Base-by-base conservation (phyloP, 176 grass and related monocot genomes). In the Paspalum notatum region DNA sequence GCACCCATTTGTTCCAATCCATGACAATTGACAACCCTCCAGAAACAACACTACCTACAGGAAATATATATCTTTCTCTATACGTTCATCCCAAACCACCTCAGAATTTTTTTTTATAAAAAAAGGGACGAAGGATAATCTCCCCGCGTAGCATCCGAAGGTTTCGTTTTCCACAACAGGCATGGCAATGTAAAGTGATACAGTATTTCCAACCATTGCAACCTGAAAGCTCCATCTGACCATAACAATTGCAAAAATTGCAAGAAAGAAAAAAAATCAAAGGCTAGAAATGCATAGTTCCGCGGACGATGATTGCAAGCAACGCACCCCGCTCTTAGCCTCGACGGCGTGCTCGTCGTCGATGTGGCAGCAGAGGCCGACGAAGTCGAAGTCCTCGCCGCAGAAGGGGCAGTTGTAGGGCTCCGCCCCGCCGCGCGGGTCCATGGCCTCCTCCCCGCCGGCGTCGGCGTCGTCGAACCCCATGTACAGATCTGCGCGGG, bases 321-420 rank as follows among this genome's bases (percentile, higher is more conserved):
- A 63, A 44, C 62, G 18, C 87, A 97, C 93, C 91, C 93, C 91
- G 17, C 73, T 89, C 24, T 91, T 97, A 22, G 93, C 76, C 76
- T 97, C 93, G 15, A 89, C 72, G 46, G 88, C 78, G 84, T 97
- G 93, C 86, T 97, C 93, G 60, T 93, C 93, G 45, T 97, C 93
- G 47, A 97, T 84, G 77, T 97, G 93, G 70, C 90, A 97, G 80
- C 90, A 97, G 26, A 97, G 66, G 14, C 88, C 63, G 15, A 97
- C 88, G 72, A 93, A 91, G 51, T 97, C 93, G n/a, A 97, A 97
- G 65, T 97, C 93, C 80, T 93, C 91, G 21, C 80, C 80, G 64
- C 93, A 93, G 62, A 97, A 97, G 32, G 93, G 93, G 68, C 93
- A 97, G 52, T 84, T 88, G 86, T 89, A 93, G 21, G 68, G 72